Conservation (phyloP, 1,284 basidiomycete species). For the Hemileia vastatrix region DNA sequence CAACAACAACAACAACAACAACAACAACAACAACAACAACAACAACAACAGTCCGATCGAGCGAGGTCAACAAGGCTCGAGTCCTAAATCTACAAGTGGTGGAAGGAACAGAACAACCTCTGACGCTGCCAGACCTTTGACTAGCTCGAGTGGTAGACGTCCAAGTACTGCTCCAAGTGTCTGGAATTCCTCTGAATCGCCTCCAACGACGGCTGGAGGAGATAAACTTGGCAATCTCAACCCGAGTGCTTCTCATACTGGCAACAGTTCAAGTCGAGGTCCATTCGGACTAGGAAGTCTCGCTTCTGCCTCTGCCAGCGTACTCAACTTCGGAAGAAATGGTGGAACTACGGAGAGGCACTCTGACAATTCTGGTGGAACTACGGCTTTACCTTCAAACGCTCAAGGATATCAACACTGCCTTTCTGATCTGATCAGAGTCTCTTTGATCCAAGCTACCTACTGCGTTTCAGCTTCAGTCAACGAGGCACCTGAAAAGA, state of each 20-base stretch:
- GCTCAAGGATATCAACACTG: slow-evolving; percentile 26
- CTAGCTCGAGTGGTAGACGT: background rate
- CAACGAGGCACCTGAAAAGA: slow-evolving; percentile 34
- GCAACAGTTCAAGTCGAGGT: background rate
- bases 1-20: background rate
- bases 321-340: background rate
- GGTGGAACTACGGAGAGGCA: background rate
- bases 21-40: no score
- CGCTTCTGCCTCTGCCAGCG: background rate
- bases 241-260: background rate
- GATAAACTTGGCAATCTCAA: background rate
- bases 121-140: background rate
- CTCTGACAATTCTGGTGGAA: background rate
- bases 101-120: background rate
- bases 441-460: slow-evolving; percentile 35
- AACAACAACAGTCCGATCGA: no score
- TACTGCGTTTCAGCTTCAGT: slow-evolving; percentile 33
- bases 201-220: background rate
- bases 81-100: background rate
- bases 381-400: slow-evolving; percentile 8
- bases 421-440: slow-evolving; percentile 32
- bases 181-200: background rate
- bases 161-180: background rate
- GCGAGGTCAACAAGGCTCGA: background rate
- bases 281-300: background rate